Evolutionary conservation across 2,329 filamentous ascomycete genomes (phyloP), one percentile per base, ranked within the genome.

Genomic region (Aphanocladium album): DNA sequence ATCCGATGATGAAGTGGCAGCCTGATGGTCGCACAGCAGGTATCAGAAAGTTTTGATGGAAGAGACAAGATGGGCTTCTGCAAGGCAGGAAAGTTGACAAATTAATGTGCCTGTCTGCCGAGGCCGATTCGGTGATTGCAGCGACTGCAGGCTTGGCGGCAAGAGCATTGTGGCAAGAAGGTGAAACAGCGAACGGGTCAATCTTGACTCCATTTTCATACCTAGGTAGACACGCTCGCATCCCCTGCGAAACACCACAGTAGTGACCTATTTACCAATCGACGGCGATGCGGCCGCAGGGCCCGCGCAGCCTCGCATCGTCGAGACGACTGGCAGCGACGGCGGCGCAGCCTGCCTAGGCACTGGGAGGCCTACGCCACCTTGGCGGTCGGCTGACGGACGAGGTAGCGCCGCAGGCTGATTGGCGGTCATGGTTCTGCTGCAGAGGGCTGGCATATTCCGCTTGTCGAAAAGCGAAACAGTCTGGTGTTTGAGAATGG

Each of bases 401-500:
- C 17, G 33, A 30, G 25, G 5, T 5, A 37, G 12, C 11, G 46
- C 6, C 16, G 35, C 4, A 16, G 19, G 50, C 25, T 57, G 45
- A 49, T 50, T 50, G 55, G 55, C 14, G 14, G 9, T 16, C 23
- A 12, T 16, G 11, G 33, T 14, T 12, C 21, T 1, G 9, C 14
- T n/a, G 27, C 5, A 39, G 9, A 45, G 25, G 21, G 35, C 12
- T 23, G 30, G 30, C 21, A 47, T 47, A 17, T 27, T 19, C 17
- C 3, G 23, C n/a, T 6, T 50, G 45, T 35, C 55, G 47, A 52
- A 39, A 52, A 52, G n/a, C 56, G 56, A 59, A 59, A 59, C 56
- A 50, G 35, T n/a, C 9, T 33, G 17, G 45, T 59, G 56, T 59
- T 52, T 59, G 25, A 49, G 46, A 52, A 59, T 52, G 56, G 47